Base-by-base conservation (phyloP, 352 stramenopile genomes). In the Pythium guiyangense region DNA sequence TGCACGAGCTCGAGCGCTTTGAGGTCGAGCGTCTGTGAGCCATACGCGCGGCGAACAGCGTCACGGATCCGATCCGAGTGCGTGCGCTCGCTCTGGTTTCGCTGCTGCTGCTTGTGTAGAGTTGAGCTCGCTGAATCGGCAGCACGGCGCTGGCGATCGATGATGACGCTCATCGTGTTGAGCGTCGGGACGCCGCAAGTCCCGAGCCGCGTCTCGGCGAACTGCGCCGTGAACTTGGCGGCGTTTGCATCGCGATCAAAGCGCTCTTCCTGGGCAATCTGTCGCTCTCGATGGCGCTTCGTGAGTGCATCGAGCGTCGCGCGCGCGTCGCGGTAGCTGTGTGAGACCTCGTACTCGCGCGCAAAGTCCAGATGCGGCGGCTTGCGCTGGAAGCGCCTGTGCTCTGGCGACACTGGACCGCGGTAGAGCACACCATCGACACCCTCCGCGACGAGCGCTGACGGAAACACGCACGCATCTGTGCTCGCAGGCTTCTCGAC, bases 1-100 rank as follows among this genome's bases (percentile, higher is more conserved):
- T 82, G 69, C 2, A 85, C 70, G 27, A 92, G 72, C 37, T 84
- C 79, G 10, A 89, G 49, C 4, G 74, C 68, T 52, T 88, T 90
- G 4, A 92, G 56, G 34, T 92, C 74, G 26, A 92, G 69, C 6
- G 69, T 69, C 9, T 77, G 72, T 0, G 70, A 82, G 29, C 82
- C 79, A 26, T 82, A 88, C 0, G 70, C 70, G 0, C 62, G 67
- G 22, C 77, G 76, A 1, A 92, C 67, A 9, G 76, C 76, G 15
- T 68, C 56, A 25, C 56, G 58, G 25, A 88, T 58, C 44, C 67
- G 55, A 11, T 60, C 37, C 0, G 59, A 60, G 14, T 8, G 55
- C 11, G 42, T 37, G n/a, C 22, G 9, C 11, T 54, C 25, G n/a
- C 22, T 15, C 17, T 63, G 43, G 39, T 51, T 37, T 37, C 31